Evolutionary conservation across 257 asterid species (phyloP), one percentile per base, ranked within the genome.

Genomic region (Plectranthus barbatus): DNA sequence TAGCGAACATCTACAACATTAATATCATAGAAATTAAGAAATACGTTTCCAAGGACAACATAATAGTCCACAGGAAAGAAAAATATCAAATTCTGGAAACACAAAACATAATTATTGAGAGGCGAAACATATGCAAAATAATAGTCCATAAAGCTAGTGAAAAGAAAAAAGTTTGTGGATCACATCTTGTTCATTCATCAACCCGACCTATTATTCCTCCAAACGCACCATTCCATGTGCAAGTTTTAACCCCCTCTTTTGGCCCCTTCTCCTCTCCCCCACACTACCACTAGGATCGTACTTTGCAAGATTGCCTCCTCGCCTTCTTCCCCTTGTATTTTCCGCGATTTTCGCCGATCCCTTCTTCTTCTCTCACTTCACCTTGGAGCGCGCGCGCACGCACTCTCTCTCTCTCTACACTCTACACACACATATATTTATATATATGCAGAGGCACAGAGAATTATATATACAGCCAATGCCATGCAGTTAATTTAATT

Each of bases 141-240:
- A n/a, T n/a, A n/a, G n/a, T n/a, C n/a, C n/a, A n/a, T n/a, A n/a
- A n/a, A n/a, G n/a, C n/a, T n/a, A 40, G 14, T 9, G 40, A 59
- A 31, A 12, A 23, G 36, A 21, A 55, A 21, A n/a, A 23, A 12
- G 21, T 5, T 14, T 59, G 61, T 46, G 69, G 67, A 66, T 24
- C 72, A 69, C 68, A 72, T 66, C 63, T 7, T 31, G 20, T 5
- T 49, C 14, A 49, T 29, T 44, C 64, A 54, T 77, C 72, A 69
- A 24, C 69, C 71, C 67, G 64, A 75, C 79, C 72, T 70, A 80
- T 76, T 83, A 81, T 83, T 88, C 91, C 82, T 75, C 83, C 84
- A 78, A 76, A 72, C 84, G 74, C 89, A 68, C 80, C 72, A 68
- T 77, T 83, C 94, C 96, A 88, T 78, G 77, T 69, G 74, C 91